phyloP scores from a whole-genome alignment of 1,284 basidiomycete genomes.

The Apiotrichum sp. region DNA sequence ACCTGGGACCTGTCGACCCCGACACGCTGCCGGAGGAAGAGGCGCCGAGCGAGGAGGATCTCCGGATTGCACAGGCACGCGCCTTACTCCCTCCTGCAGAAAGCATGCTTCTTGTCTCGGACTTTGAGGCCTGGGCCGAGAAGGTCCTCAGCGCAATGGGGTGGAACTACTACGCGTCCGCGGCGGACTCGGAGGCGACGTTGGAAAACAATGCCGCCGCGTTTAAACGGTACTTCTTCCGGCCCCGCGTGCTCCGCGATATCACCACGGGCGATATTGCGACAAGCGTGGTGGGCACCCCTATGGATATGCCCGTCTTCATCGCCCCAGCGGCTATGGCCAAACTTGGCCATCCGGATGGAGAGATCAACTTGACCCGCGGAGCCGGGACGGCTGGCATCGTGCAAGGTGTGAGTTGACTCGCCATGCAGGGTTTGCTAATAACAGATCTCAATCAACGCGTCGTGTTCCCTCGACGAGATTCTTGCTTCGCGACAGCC shows the following conservation, averaged over 20 bases:
- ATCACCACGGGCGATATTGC: constrained; percentile 28
- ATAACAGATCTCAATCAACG: constrained; percentile 44
- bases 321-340: constrained; percentile 79
- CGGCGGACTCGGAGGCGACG: constrained; percentile 51
- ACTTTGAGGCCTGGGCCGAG: constrained; percentile 56
- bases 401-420: constrained; percentile 65
- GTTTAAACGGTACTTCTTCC: constrained; percentile 53
- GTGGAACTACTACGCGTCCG: constrained; percentile 55
- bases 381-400: constrained; percentile 64
- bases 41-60: constrained; percentile 57
- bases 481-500: constrained; percentile 47
- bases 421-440: constrained; percentile 32
- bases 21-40: constrained; percentile 51
- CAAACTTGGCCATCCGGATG: constrained; percentile 78
- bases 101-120: constrained; percentile 63
- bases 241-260: constrained; percentile 47
- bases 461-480: constrained; percentile 51
- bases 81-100: constrained; percentile 58
- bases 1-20: constrained; percentile 63
- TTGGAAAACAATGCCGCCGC: constrained; percentile 50
- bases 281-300: constrained; percentile 63
- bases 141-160: constrained; percentile 49
- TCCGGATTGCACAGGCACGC: constrained; percentile 59
- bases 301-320: constrained; percentile 70
- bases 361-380: constrained; percentile 75